Conservation (phyloP, 2,329 filamentous ascomycete species). For the Elsinoe fawcettii region DNA sequence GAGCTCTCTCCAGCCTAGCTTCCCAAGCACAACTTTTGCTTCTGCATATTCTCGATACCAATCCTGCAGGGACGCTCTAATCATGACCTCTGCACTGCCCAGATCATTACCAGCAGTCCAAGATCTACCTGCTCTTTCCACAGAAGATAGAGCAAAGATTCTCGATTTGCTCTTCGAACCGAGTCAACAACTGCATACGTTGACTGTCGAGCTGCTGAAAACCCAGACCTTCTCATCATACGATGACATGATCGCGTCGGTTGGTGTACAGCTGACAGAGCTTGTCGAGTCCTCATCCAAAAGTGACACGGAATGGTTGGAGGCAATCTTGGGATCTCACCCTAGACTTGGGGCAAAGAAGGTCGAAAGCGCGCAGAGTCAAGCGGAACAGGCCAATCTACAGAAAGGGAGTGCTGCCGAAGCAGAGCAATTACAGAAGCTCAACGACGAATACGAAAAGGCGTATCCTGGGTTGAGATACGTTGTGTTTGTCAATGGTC, state of each 20-base stretch:
- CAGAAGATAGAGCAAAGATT: constrained; percentile 47
- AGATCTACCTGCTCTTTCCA: constrained; percentile 49
- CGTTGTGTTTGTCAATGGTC: constrained; percentile 85
- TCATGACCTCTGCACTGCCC: neutral
- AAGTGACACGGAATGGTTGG: constrained; percentile 51
- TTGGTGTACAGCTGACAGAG: constrained; percentile 55
- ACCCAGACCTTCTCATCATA: constrained; percentile 59
- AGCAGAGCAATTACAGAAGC: constrained; percentile 45
- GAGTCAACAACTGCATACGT: constrained; percentile 62
- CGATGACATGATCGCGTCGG: constrained; percentile 56
- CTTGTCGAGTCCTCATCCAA: constrained; percentile 47
- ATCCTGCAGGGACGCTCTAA: neutral
- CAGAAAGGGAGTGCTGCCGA: constrained; percentile 47
- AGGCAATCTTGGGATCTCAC: constrained; percentile 70
- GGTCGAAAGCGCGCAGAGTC: constrained; percentile 72
- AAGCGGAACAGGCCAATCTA: constrained; percentile 73
- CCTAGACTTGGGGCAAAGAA: constrained; percentile 75
- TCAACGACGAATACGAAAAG: constrained; percentile 76
- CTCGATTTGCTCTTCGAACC: constrained; percentile 83
- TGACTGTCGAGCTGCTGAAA: constrained; percentile 61
- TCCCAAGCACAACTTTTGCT: neutral
- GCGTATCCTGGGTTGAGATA: constrained; percentile 75
- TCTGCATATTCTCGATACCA: neutral
- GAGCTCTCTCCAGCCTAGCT: neutral
- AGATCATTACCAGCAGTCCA: constrained; percentile 50